Conservation (phyloP, 2,329 filamentous ascomycete species). For the Trichothecium roseum region DNA sequence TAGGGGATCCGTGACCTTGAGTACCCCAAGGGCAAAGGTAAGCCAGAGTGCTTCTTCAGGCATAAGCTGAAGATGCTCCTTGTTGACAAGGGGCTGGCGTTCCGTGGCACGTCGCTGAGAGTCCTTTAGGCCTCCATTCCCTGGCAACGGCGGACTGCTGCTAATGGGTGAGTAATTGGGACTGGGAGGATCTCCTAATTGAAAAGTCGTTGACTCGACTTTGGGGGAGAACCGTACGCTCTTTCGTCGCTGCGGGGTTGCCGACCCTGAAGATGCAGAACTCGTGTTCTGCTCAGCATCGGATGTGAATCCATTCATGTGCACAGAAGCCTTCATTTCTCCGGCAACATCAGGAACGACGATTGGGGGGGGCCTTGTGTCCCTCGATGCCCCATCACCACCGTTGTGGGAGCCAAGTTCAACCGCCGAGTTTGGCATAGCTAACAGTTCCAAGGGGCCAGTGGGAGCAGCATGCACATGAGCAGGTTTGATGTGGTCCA, state of each 20-base stretch:
- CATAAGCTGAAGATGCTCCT: constrained; percentile 85
- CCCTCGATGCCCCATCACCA: too few relatives aligned
- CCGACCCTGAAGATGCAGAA: constrained; percentile 21
- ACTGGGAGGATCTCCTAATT: constrained; percentile 40
- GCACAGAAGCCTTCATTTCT: background rate
- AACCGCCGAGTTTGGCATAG: constrained; percentile 44
- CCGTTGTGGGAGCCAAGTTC: constrained; percentile 12
- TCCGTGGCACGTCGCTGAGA: constrained; percentile 1
- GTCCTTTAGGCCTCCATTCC: background rate
- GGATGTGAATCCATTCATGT: background rate
- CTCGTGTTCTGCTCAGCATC: background rate
- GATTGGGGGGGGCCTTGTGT: too few relatives aligned
- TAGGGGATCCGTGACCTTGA: constrained; percentile 48
- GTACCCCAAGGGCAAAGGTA: constrained; percentile 64
- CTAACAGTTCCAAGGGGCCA: constrained; percentile 34
- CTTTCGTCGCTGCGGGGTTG: constrained; percentile 39
- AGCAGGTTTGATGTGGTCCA: too few relatives aligned
- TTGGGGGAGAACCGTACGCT: constrained; percentile 61
- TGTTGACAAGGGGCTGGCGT: constrained; percentile 27
- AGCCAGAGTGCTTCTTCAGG: constrained; percentile 90
- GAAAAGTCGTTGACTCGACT: constrained; percentile 54
- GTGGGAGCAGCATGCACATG: constrained; percentile 23
- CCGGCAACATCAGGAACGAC: background rate
- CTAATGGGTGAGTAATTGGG: constrained; percentile 19
- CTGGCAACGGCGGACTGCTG: background rate